Evolutionary conservation across 768 basidiomycete species (phyloP), one percentile per base, ranked within the genome.

Genomic region (Mycena alexandri): DNA sequence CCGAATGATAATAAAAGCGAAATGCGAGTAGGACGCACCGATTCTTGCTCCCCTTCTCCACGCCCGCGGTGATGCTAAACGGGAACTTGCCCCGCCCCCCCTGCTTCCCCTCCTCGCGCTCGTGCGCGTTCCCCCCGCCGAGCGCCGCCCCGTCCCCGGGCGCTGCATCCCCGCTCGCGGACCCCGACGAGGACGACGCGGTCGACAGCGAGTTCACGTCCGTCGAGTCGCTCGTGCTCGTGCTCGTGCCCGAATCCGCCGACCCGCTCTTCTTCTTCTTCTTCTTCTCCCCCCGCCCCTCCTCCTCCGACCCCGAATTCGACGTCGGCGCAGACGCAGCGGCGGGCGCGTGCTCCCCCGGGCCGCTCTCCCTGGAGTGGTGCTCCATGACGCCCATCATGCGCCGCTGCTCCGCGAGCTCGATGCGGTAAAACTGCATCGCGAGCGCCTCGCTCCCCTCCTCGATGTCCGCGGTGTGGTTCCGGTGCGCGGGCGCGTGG

Each of bases 21-120:
- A 46, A 43, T 3, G 12, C 17, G 9, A n/a, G n/a, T n/a, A n/a
- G n/a, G n/a, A 77, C 80, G 17, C 57, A 94, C 92, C 97, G 85
- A 72, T 99, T 99, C 84, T 98, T 95, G 21, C 89, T 84, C 11
- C 97, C 97, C 75, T 97, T 93, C 79, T 99, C 97, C 12, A 99
- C 89, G 2, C 94, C 97, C 8, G 97, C 97, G 0, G 94, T 97
- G 68, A 99, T 99, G 58, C 93, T 94, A 76, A 92, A 98, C 10
- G 95, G 96, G 75, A 92, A 96, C 61, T 55, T 51, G n/a, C 71
- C 52, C 25, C 65, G 36, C n/a, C 29, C 47, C n/a, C 48, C 46
- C 17, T 34, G 25, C 11, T 19, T 25, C 25, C 19, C n/a, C 46
- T 47, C 21, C 46, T 8, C 21, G n/a, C 22, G 11, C 5, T 12